Percentiles rank a stretch among this genome's conserved stretches.
Conservation (phyloP, 1,284 basidiomycete species). For the Trichosporon ovoides region DNA sequence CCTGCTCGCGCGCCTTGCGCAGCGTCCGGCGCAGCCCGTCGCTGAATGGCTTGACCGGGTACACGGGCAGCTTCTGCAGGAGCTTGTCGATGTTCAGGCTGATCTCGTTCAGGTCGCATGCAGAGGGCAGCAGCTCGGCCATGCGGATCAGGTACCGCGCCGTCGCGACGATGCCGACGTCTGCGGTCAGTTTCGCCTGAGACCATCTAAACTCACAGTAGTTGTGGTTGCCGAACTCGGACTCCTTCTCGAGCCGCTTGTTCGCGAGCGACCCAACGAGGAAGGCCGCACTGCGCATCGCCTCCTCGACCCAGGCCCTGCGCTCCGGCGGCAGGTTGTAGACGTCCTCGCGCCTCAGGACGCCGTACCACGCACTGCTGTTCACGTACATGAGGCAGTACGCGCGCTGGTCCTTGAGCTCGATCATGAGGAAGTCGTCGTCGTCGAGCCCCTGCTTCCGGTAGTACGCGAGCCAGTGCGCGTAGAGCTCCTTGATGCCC, state of each 20-base stretch:
- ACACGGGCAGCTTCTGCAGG: constrained; percentile 16
- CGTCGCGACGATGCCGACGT: constrained; percentile 21
- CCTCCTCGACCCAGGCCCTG: constrained; percentile 12
- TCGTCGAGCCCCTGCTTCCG: constrained; percentile 8
- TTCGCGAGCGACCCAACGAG: constrained; percentile 13
- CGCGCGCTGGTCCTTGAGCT: constrained; percentile 19
- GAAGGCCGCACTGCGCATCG: constrained; percentile 13
- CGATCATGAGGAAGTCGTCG: constrained; percentile 26
- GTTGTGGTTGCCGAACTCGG: constrained; percentile 22
- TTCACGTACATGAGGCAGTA: constrained; percentile 18
- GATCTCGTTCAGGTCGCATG: constrained; percentile 14
- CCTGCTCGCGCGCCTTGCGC: constrained; percentile 14
- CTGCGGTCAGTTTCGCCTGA: constrained; percentile 4
- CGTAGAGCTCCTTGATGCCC: constrained; percentile 19
- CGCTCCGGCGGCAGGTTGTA: constrained; percentile 12
- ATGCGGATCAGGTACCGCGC: constrained; percentile 24
- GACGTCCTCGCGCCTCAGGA: constrained; percentile 14
- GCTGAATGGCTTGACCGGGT: constrained; percentile 10
- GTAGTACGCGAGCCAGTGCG: constrained; percentile 25
- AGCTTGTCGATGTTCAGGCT: constrained; percentile 21
- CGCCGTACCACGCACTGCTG: constrained; percentile 17
- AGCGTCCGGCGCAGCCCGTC: constrained; percentile 18
- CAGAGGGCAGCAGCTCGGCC: constrained; percentile 18
- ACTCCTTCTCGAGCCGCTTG: constrained; percentile 18
- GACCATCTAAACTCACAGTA: constrained; percentile 8